Conservation (phyloP, 768 basidiomycete genomes). For the Trametes maxima region DNA sequence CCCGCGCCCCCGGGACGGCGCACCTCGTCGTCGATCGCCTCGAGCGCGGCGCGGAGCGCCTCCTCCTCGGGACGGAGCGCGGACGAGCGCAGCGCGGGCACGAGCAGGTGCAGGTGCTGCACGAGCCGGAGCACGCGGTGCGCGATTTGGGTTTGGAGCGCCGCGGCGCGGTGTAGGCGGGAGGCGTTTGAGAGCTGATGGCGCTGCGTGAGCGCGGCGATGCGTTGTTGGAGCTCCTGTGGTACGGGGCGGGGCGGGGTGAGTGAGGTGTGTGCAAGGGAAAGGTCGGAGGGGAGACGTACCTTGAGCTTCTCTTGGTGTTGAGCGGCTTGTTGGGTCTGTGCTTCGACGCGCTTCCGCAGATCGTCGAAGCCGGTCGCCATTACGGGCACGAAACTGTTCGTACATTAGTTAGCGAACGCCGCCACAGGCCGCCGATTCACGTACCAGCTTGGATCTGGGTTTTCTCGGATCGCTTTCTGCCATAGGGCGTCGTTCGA, state of each 20-base stretch:
- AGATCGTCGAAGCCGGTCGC: constrained; percentile 84
- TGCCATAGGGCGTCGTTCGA: constrained; percentile 76
- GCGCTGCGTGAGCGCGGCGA: constrained; percentile 59
- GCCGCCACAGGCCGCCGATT: background rate
- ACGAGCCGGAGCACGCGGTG: constrained; percentile 71
- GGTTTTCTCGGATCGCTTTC: constrained; percentile 79
- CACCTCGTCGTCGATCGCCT: constrained; percentile 76
- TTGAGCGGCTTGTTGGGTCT: constrained; percentile 61
- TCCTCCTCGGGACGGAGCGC: constrained; percentile 84
- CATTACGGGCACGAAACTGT: constrained; percentile 76
- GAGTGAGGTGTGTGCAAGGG: background rate
- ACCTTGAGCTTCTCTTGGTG: constrained; percentile 72
- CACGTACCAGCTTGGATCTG: constrained; percentile 73
- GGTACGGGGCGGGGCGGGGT: background rate
- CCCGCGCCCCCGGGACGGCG: constrained; percentile 53
- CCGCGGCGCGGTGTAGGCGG: constrained; percentile 62
- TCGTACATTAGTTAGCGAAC: background rate
- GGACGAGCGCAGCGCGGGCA: constrained; percentile 73
- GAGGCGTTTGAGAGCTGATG: constrained; percentile 70
- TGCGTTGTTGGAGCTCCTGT: constrained; percentile 66
- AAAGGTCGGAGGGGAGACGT: background rate
- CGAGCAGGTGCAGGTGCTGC: constrained; percentile 77
- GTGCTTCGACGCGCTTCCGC: constrained; percentile 76
- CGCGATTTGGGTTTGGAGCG: constrained; percentile 66
- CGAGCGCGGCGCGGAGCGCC: constrained; percentile 64